These are phyloP conservation scores for Umbellularia californica DNA, from an alignment of 164 flowering plant species.

Conservation along the genomic window DNA sequence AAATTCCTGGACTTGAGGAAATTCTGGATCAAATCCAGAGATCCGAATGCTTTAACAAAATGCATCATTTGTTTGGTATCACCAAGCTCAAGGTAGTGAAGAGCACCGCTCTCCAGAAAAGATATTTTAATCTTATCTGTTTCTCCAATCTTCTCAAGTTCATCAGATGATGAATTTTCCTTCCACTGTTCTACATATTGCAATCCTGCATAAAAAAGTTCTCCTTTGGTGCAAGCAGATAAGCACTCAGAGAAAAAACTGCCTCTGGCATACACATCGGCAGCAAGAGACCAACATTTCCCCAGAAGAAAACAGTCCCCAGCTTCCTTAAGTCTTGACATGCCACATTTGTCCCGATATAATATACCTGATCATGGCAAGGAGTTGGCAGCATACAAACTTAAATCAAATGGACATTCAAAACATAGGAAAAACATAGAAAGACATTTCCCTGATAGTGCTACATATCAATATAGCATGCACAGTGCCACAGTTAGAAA, in stretches of 20 bases:
- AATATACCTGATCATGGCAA: slow-evolving; percentile 23
- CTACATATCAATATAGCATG: too few species aligned
- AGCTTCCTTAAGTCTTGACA: slow-evolving; percentile 36
- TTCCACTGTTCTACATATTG: slow-evolving; percentile 45
- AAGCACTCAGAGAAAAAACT: slow-evolving; percentile 38
- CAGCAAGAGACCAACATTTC: slow-evolving; percentile 34
- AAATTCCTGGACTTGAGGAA: slow-evolving; percentile 31
- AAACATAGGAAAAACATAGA: background rate
- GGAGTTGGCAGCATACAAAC: background rate
- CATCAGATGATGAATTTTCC: slow-evolving; percentile 13
- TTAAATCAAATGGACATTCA: background rate
- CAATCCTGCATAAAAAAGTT: slow-evolving; percentile 46
- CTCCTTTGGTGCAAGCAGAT: slow-evolving; percentile 32
- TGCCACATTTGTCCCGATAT: slow-evolving; percentile 45
- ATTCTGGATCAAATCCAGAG: slow-evolving; percentile 27
- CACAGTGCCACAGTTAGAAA: too few species aligned
- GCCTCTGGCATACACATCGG: slow-evolving; percentile 47
- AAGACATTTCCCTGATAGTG: too few species aligned
- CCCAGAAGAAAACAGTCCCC: slow-evolving; percentile 49
- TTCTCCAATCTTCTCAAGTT: slow-evolving; percentile 10
- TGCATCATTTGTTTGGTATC: slow-evolving; percentile 42
- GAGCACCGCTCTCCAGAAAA: slow-evolving; percentile 45
- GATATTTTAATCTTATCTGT: slow-evolving; percentile 29
- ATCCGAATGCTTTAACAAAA: slow-evolving; percentile 34
- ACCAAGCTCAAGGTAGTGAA: slow-evolving; percentile 31